Conservation (phyloP, 2,329 filamentous ascomycete species). For the Paraphoma chrysanthemicola region DNA sequence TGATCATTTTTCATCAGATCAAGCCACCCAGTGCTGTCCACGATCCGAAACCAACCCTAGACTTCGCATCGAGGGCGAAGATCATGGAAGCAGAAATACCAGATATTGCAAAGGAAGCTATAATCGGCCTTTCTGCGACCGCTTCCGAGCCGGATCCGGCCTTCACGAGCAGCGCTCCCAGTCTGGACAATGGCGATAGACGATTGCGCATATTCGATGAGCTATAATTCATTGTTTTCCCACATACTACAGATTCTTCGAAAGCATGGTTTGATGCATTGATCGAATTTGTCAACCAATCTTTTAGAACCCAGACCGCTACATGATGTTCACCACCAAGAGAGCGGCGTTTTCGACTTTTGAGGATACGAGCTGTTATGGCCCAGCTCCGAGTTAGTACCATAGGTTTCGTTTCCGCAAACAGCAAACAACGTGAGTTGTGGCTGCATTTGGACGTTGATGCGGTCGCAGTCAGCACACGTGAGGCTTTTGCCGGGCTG, state of each 20-base stretch:
- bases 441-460: background rate
- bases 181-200: background rate
- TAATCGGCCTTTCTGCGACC: constrained; percentile 23
- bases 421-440: background rate
- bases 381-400: no score
- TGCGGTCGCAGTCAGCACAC: constrained; percentile 1
- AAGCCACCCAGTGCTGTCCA: constrained; percentile 20
- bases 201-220: background rate
- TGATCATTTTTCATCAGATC: constrained; percentile 50
- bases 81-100: constrained; percentile 40
- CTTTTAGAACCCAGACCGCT: no score
- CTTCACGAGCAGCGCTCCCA: background rate
- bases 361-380: no score
- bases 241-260: no score
- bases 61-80: constrained; percentile 25
- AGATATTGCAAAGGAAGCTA: constrained; percentile 42
- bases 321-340: no score
- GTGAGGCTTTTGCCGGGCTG: background rate
- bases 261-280: no score
- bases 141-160: background rate
- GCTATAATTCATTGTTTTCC: background rate
- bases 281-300: no score
- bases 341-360: no score
- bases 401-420: no score
- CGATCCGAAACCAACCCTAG: constrained; percentile 13